Evolutionary conservation across 2,329 filamentous ascomycete species (phyloP).

Genomic region (Penicillium nordicum): DNA sequence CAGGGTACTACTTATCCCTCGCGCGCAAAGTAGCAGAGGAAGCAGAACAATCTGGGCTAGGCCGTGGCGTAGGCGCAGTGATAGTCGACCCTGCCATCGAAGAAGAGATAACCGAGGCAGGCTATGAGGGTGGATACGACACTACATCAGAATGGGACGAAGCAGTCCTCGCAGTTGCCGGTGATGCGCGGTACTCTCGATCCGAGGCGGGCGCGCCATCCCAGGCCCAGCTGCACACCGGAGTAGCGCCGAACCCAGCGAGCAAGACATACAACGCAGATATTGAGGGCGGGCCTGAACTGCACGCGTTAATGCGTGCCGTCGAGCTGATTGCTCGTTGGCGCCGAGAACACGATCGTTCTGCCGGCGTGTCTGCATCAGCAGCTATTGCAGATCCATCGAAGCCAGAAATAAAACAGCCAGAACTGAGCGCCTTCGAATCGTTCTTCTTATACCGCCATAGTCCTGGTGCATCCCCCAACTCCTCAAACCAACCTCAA

Average conservation of each 20-base stretch:
- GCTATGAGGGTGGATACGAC: conserved; percentile 25
- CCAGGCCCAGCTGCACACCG: conserved; percentile 19
- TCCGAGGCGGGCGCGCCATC: conserved; percentile 27
- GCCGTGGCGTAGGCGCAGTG: conserved; percentile 43
- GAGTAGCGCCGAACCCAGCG: conserved; percentile 24
- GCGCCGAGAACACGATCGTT: conserved; percentile 31
- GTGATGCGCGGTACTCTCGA: conserved; percentile 42
- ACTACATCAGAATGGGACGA: conserved; percentile 26
- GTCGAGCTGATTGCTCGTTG: conserved; percentile 43
- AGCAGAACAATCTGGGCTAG: conserved; percentile 35
- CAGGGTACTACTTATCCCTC: conserved; percentile 40
- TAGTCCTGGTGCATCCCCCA: conserved; percentile 50
- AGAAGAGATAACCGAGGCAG: conserved; percentile 18
- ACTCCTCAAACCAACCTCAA: neutral
- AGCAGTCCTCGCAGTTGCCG: conserved; percentile 44
- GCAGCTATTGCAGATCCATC: neutral
- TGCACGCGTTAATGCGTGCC: conserved; percentile 47
- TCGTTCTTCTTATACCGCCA: conserved; percentile 44
- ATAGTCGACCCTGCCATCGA: conserved; percentile 44
- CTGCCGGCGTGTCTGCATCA: neutral
- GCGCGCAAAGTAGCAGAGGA: conserved; percentile 40
- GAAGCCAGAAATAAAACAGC: conserved; percentile 4
- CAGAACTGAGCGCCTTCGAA: conserved; percentile 28
- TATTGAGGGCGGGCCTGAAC: conserved; percentile 42
- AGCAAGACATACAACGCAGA: conserved; percentile 30